Evolutionary conservation across 2,329 filamentous ascomycete species (phyloP), one percentile per base, ranked within the genome.

Genomic region (Diaporthe ilicicola): DNA sequence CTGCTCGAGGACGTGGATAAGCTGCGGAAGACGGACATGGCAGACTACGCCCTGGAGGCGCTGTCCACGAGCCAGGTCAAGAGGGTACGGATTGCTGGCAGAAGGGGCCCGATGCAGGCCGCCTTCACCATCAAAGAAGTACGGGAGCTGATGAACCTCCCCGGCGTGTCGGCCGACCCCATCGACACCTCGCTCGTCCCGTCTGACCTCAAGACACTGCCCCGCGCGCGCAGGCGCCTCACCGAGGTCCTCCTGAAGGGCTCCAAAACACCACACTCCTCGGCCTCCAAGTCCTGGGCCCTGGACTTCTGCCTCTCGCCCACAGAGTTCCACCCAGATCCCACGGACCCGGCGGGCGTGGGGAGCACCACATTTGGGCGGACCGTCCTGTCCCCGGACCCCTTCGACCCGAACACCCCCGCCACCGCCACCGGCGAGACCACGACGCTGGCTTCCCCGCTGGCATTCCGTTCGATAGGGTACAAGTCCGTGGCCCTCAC

Each of bases 51-150:
- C 0, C 81, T 98, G 17, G 91, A 94, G 65, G 87, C 88, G 0
- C 81, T 99, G 51, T 87, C 90, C 1, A 88, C 85, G 74, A 97
- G 93, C 79, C 92, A 85, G 70, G 86, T 98, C 61, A 93, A 90
- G 77, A 88, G 92, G 48, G 94, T 99, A 2, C 91, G 92, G 72
- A 88, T 99, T n/a, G 92, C 98, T 27, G 96, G 95, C 15, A 88
- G 96, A 75, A 89, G 96, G 78, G 96, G 96, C 0, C 94, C 95
- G 1, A 88, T 97, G 86, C 94, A 97, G 86, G 95, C 94, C 29
- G 91, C 96, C 0, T 98, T 97, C 77, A 98, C 95, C 0, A 97
- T 97, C 79, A 98, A 98, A 81, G 96, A 99, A 83, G 84, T 94
- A 19, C 90, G 96, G 44, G 96, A 99, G 81, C 84, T 99, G 4